Conservation (phyloP, 805 yeast genomes). For the Pichia scutulata region DNA sequence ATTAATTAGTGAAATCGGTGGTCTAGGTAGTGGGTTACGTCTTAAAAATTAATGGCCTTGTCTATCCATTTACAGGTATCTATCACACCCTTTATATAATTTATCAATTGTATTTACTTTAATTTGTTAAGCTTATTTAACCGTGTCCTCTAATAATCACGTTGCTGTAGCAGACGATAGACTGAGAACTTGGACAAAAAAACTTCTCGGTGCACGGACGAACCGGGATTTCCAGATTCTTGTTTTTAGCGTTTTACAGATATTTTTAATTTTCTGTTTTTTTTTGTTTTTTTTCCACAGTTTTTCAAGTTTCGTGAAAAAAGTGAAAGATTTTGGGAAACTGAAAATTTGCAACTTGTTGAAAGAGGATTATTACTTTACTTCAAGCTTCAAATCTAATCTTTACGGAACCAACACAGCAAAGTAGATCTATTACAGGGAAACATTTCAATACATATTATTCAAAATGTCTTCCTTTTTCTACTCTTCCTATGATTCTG, state of each 20-base stretch:
- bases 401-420: not conserved
- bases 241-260: no score
- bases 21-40: slow-evolving; percentile 86
- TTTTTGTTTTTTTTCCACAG: not conserved
- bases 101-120: not conserved
- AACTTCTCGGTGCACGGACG: not conserved
- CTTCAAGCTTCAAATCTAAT: not conserved
- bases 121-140: not conserved
- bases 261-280: not conserved
- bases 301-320: not conserved
- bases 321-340: not conserved
- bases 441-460: not conserved
- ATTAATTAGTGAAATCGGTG: slow-evolving; percentile 72
- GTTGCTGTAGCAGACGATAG: not conserved
- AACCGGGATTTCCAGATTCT: not conserved
- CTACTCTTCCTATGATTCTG: slow-evolving; percentile 49
- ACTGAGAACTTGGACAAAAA: no score
- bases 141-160: no score
- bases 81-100: not conserved
- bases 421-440: not conserved
- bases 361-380: not conserved
- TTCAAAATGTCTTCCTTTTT: slow-evolving; percentile 86
- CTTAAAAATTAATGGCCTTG: slow-evolving; percentile 20
- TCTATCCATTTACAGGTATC: not conserved
- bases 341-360: not conserved